Base-by-base conservation (phyloP, 108 stramenopile genomes). In the Mediolabrus comicus region DNA sequence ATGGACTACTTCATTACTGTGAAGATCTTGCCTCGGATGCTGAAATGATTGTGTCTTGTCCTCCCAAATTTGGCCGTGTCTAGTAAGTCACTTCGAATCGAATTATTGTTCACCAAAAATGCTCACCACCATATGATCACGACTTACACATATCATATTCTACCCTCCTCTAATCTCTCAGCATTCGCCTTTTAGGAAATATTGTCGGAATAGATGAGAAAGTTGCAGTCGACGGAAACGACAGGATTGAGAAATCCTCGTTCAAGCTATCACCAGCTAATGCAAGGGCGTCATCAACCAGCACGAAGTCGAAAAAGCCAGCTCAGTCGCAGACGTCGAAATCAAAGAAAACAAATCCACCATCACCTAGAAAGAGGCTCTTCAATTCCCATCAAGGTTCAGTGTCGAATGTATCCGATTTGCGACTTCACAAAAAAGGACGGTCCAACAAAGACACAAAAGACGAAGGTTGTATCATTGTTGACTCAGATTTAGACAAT, bases 201-300 rank as follows among this genome's bases (percentile, higher is more conserved):
- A 59, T 87, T 3, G 83, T 92, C 27, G 95, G 95, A 16, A 61
- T 92, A 1, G 91, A 92, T 41, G 67, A 69, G 34, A 61, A 65
- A 71, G 34, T 65, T 5, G 54, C 49, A 32, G 54, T 81, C 9
- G 80, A 81, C 49, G 80, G 80, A 24, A 72, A 77, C 27, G 80
- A 67, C 25, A 43, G 55, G 4, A 66, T 73, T 16, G 49, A 72
- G 29, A 71, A 67, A 31, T 77, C 79, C n/a, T 69, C 67, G 8
- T 71, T 77, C 56, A 43, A 51, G 39, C 66, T 73, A n/a, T 77
- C 79, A 33, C 80, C 80, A 3, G 41, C 58, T 3, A 32, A 51
- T 11, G 34, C 53, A 24, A 75, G 80, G 36, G 59, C 67, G n/a
- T 39, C 58, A 2, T 46, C 62, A 16, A 43, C 60, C 12, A 22